Percentiles rank a stretch among this genome's conserved stretches.
These are phyloP conservation scores for Psilocybe cubensis DNA, from an alignment of 768 basidiomycete species.

Conservation along the genomic window DNA sequence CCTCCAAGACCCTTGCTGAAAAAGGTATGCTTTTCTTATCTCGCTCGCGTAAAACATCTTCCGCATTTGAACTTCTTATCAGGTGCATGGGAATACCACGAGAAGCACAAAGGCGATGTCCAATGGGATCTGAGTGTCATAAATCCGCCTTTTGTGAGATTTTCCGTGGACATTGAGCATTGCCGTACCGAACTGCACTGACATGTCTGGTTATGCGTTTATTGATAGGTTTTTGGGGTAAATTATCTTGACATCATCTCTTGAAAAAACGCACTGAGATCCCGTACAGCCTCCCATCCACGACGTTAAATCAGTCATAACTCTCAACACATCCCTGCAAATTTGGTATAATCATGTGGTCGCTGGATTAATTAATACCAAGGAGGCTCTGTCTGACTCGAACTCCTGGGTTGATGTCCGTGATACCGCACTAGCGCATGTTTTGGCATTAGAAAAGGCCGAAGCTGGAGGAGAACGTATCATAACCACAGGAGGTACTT, in stretches of 20 bases:
- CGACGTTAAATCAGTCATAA: slow-evolving; percentile 33
- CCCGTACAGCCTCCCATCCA: slow-evolving; percentile 25
- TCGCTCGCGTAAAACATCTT: background rate
- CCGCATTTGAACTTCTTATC: background rate
- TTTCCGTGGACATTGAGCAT: background rate
- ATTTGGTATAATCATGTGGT: slow-evolving; percentile 30
- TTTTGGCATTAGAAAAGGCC: slow-evolving; percentile 49
- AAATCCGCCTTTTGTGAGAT: slow-evolving; percentile 45
- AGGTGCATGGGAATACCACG: slow-evolving; percentile 47
- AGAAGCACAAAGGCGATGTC: slow-evolving; percentile 43
- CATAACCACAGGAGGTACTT: slow-evolving; percentile 42
- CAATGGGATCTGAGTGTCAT: slow-evolving; percentile 56
- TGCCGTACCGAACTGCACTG: background rate
- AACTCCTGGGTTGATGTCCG: slow-evolving; percentile 52
- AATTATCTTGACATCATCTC: background rate
- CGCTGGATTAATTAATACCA: slow-evolving; percentile 14
- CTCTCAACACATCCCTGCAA: slow-evolving; percentile 42
- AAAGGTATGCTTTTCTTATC: slow-evolving; percentile 36
- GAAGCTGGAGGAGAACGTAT: slow-evolving; percentile 61
- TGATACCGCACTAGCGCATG: slow-evolving; percentile 60
- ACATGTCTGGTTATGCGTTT: background rate
- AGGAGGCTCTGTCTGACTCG: slow-evolving; percentile 16
- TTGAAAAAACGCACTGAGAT: too few species aligned
- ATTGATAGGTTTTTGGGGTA: slow-evolving; percentile 9
- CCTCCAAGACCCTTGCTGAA: slow-evolving; percentile 71